Evolutionary conservation across 2,329 filamentous ascomycete species (phyloP).

Genomic region (Didymellaceae sp.): DNA sequence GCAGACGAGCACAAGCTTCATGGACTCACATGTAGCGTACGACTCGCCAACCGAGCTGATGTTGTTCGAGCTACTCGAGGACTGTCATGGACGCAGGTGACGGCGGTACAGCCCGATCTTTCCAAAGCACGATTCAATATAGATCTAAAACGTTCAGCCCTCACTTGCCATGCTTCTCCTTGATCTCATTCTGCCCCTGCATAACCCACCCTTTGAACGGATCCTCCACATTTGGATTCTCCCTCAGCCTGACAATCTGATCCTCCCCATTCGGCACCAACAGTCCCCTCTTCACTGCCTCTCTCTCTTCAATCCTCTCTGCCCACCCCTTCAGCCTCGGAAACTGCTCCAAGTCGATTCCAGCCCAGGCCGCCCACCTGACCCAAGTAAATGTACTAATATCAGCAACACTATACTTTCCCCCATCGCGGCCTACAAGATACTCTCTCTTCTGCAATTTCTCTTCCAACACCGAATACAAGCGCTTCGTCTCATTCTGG

Average conservation of each 20-base stretch:
- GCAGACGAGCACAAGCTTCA: slow-evolving; percentile 6
- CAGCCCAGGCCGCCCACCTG: slow-evolving; percentile 62
- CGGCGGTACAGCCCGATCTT: too few species aligned
- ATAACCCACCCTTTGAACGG: slow-evolving; percentile 34
- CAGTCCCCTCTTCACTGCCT: slow-evolving; percentile 64
- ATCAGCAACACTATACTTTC: slow-evolving; percentile 68
- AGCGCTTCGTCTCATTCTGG: slow-evolving; percentile 77
- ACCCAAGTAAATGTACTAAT: slow-evolving; percentile 80
- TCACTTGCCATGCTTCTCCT: slow-evolving; percentile 4
- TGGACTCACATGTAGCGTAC: slow-evolving; percentile 9
- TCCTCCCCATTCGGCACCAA: slow-evolving; percentile 31
- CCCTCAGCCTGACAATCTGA: slow-evolving; percentile 32
- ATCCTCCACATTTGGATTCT: slow-evolving; percentile 30
- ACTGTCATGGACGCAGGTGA: slow-evolving; percentile 11
- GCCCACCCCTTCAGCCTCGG: slow-evolving; percentile 62
- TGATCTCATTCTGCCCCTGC: slow-evolving; percentile 5
- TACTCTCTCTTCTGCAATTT: slow-evolving; percentile 64
- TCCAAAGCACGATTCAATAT: too few species aligned
- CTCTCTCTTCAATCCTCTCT: slow-evolving; percentile 41
- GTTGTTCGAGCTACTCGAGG: slow-evolving; percentile 12
- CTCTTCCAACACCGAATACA: slow-evolving; percentile 77
- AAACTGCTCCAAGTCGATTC: slow-evolving; percentile 72
- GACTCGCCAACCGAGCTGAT: slow-evolving; percentile 17
- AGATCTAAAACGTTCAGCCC: too few species aligned
- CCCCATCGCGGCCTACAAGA: slow-evolving; percentile 65